Conservation (phyloP, 139 green algal species). For the Tetradesmus obliquus region DNA sequence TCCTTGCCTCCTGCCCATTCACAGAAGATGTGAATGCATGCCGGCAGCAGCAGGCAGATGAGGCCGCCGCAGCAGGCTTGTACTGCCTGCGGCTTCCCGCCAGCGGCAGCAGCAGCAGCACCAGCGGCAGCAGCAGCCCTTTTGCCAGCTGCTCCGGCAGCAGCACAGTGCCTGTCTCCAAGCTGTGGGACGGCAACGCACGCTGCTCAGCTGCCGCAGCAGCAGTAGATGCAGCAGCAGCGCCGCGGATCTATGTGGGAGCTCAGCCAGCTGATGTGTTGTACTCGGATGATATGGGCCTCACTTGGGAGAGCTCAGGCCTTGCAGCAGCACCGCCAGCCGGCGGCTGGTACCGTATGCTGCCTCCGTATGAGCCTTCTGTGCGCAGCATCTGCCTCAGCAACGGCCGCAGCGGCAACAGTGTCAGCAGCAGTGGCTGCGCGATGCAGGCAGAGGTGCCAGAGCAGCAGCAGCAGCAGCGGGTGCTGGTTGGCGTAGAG, state of each 20-base stretch:
- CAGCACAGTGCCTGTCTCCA: background rate
- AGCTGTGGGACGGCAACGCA: conserved; percentile 30
- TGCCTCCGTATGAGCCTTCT: conserved; percentile 25
- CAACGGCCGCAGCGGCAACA: background rate
- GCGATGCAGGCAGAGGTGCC: background rate
- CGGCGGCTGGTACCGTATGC: background rate
- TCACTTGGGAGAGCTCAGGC: background rate
- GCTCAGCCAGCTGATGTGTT: conserved; percentile 22
- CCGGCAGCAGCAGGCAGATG: background rate
- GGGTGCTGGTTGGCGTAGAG: conserved; percentile 29
- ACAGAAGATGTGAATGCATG: background rate
- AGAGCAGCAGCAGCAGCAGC: conserved; percentile 7
- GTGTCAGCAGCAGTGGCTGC: background rate
- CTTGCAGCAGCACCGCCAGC: background rate
- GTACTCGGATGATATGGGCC: conserved; percentile 7
- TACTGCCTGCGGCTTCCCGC: conserved; percentile 1
- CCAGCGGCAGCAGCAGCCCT: background rate
- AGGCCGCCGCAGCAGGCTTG: conserved; percentile 19
- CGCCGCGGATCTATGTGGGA: conserved; percentile 15
- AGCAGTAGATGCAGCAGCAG: background rate
- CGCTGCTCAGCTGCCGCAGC: background rate
- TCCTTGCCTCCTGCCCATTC: background rate
- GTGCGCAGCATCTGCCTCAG: conserved; percentile 34
- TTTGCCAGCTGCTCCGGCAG: background rate
- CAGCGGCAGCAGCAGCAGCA: background rate